Conservation (phyloP, 176 grass and related monocot genomes). For the Chloris gayana region DNA sequence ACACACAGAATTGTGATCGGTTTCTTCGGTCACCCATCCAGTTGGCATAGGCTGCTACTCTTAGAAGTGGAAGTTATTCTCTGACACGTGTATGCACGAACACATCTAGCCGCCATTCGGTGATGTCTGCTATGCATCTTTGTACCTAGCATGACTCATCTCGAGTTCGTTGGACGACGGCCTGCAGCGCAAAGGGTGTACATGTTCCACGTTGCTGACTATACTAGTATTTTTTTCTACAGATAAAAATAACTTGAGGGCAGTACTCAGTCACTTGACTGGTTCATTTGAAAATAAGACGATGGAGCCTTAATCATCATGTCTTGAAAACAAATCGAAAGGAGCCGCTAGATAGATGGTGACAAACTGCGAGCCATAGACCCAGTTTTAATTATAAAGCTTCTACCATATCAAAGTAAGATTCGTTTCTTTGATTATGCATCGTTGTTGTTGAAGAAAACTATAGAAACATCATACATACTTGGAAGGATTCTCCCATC, state of each 20-base stretch:
- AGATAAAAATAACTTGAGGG: too few relatives aligned
- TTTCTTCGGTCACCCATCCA: slow-evolving; percentile 23
- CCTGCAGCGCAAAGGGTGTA: too few relatives aligned
- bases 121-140: too few relatives aligned
- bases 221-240: not conserved
- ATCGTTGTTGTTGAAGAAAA: not conserved
- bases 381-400: not conserved
- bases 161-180: not conserved
- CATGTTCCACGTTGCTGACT: not conserved
- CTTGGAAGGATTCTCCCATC: not conserved
- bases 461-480: not conserved
- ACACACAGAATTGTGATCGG: not conserved
- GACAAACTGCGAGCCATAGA: not conserved
- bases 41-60: too few relatives aligned
- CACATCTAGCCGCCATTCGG: not conserved
- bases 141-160: not conserved
- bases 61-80: slow-evolving; percentile 24
- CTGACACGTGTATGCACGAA: not conserved
- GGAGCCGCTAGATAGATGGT: not conserved
- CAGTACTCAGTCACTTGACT: not conserved
- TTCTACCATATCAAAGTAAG: not conserved
- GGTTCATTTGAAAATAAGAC: not conserved
- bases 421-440: not conserved
- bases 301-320: not conserved
- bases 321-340: not conserved